These are phyloP conservation scores for Anisogramma anomala DNA, from an alignment of 2,329 filamentous ascomycete genomes.

Conservation along the genomic window DNA sequence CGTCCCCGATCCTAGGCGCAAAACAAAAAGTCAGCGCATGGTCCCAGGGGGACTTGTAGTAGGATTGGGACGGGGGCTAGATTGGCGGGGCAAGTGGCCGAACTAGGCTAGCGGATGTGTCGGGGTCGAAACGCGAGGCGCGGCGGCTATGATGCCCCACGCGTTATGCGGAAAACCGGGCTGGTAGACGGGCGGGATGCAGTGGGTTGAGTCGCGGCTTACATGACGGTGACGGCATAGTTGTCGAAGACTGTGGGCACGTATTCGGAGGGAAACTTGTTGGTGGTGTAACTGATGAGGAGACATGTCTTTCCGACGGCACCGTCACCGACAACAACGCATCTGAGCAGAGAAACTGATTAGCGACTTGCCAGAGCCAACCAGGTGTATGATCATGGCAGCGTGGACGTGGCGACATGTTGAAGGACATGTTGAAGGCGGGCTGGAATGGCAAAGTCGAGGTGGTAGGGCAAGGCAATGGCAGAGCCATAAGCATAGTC, in stretches of 20 bases:
- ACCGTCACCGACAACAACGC: conserved; percentile 98
- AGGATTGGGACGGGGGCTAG: background rate
- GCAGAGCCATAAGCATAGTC: background rate
- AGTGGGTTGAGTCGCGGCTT: conserved; percentile 35
- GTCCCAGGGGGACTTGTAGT: background rate
- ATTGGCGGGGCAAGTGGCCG: background rate
- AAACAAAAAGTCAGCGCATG: conserved; percentile 6
- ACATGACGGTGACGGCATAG: conserved; percentile 99
- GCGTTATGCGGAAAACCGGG: conserved; percentile 9
- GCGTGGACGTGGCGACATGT: conserved; percentile 4
- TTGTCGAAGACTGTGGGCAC: conserved; percentile 99
- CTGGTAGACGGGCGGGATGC: conserved; percentile 8
- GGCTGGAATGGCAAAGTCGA: conserved; percentile 4
- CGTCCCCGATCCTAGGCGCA: conserved; percentile 79
- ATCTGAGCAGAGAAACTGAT: conserved; percentile 43
- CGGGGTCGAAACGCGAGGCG: conserved; percentile 5
- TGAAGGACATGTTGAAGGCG: background rate
- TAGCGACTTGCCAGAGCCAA: conserved; percentile 9
- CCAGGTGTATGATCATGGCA: conserved; percentile 1
- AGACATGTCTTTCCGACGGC: conserved; percentile 98
- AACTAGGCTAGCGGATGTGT: background rate
- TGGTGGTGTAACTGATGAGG: conserved; percentile 97
- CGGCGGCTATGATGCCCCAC: conserved; percentile 5
- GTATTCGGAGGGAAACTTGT: conserved; percentile 99
- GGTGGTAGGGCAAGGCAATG: background rate